phyloP scores from a whole-genome alignment of 2,329 filamentous ascomycete species.

The Phialophora expanda region DNA sequence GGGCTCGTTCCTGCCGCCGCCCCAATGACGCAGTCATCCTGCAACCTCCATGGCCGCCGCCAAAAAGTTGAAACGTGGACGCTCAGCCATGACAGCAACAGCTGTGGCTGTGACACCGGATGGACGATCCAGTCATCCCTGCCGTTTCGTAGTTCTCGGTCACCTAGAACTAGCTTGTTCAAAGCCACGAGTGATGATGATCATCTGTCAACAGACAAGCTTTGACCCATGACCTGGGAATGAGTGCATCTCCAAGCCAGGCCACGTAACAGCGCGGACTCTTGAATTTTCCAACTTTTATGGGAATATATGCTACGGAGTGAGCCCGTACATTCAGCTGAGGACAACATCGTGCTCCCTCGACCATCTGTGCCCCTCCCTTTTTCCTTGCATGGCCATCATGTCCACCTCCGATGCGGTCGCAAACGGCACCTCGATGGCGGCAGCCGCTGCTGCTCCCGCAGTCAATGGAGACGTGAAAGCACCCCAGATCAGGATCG shows the following conservation, averaged over 20 bases:
- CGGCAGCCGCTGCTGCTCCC: constrained; percentile 9
- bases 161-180: constrained; percentile 3
- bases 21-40: constrained; percentile 29
- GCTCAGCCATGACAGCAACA: constrained; percentile 18
- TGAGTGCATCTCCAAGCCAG: constrained; percentile 13
- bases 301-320: constrained; percentile 10
- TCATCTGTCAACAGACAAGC: constrained; percentile 5
- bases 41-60: constrained; percentile 10
- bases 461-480: constrained; percentile 25
- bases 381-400: background rate
- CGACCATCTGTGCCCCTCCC: background rate
- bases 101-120: constrained; percentile 14
- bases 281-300: constrained; percentile 9
- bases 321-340: background rate
- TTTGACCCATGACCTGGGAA: constrained; percentile 15
- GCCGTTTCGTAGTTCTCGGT: constrained; percentile 3
- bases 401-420: constrained; percentile 12
- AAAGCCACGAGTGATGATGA: constrained; percentile 16
- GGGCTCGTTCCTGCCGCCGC: constrained; percentile 6
- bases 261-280: constrained; percentile 22
- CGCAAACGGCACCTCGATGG: constrained; percentile 11
- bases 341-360: constrained; percentile 7
- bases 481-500: constrained; percentile 21
- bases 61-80: constrained; percentile 8
- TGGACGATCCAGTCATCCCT: constrained; percentile 14